phyloP scores from a whole-genome alignment of 768 basidiomycete species.

The Tylopilus sp. region DNA sequence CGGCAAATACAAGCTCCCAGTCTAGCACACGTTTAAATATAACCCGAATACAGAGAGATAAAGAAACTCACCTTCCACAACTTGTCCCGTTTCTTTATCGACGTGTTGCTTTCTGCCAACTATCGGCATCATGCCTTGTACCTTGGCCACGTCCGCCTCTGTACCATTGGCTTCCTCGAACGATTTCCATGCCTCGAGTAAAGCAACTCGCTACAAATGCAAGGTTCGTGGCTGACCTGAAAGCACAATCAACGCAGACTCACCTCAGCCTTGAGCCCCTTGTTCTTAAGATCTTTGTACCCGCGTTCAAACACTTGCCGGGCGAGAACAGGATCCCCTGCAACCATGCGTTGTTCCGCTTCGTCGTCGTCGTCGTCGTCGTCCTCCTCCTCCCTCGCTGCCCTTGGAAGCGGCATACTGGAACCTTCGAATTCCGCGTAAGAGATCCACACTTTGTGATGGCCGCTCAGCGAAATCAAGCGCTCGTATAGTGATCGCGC shows the following conservation, averaged over 20 bases:
- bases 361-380: constrained; percentile 57
- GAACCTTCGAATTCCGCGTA: constrained; percentile 92
- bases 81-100: constrained; percentile 80
- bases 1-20: constrained; percentile 93
- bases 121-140: constrained; percentile 91
- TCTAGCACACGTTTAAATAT: constrained; percentile 44
- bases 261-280: constrained; percentile 87
- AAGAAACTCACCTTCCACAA: constrained; percentile 68
- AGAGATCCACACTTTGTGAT: constrained; percentile 97
- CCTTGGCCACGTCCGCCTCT: constrained; percentile 69
- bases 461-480: constrained; percentile 78
- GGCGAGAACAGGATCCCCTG: constrained; percentile 69
- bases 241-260: constrained; percentile 16
- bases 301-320: constrained; percentile 81
- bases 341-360: constrained; percentile 50
- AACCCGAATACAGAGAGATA: not conserved
- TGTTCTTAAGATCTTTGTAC: constrained; percentile 81
- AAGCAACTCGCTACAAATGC: constrained; percentile 69
- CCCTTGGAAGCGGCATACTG: constrained; percentile 61
- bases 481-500: constrained; percentile 88
- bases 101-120: constrained; percentile 81
- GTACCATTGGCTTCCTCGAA: constrained; percentile 85
- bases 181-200: constrained; percentile 93
- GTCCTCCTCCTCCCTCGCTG: constrained; percentile 68
- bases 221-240: not conserved